Base-by-base conservation (phyloP, 352 stramenopile species). In the Discostella stelligera region DNA sequence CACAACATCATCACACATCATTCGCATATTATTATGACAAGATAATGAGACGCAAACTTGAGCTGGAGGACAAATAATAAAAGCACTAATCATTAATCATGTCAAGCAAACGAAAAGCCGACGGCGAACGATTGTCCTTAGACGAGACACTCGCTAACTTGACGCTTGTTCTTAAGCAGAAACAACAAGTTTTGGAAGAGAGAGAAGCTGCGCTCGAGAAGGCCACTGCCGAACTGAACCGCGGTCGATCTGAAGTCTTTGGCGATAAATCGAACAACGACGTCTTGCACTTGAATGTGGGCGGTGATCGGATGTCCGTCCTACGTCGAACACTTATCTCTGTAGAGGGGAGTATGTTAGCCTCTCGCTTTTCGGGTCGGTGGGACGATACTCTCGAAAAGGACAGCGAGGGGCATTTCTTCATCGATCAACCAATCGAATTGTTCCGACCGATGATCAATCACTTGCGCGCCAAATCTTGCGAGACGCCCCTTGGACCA, bases 61-160 rank as follows among this genome's bases (percentile, higher is more conserved):
- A 5, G 5, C 2, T 32, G 27, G 27, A 2, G 27, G 27, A 32
- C 27, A 32, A 32, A 2, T 6, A 32, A 2, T 32, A 32, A 32
- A 32, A n/a, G n/a, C n/a, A n/a, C n/a, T 32, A 32, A 32, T 2
- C 5, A 3, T 2, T 44, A 11, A 44, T 14, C 37, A 44, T 44
- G 37, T 44, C 37, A 44, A 44, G 37, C 37, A 44, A 10, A 44
- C 37, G 37, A 10, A 44, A 44, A 1, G 37, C 5, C 18, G 20
- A 32, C 7, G 50, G 37, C 20, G 50, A 58, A n/a, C n/a, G 21
- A 14, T 32, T 58, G 20, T 74, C 54, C 13, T 54, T 74, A 2
- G 71, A 79, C 32, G 53, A 79, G 59, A 79, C 71, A 18, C 56
- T 79, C 13, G 61, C 62, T 7, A 71, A 79, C 39, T 41, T 79